Evolutionary conservation across 2,329 filamentous ascomycete genomes (phyloP).

Genomic region (Ophiostoma piceae): DNA sequence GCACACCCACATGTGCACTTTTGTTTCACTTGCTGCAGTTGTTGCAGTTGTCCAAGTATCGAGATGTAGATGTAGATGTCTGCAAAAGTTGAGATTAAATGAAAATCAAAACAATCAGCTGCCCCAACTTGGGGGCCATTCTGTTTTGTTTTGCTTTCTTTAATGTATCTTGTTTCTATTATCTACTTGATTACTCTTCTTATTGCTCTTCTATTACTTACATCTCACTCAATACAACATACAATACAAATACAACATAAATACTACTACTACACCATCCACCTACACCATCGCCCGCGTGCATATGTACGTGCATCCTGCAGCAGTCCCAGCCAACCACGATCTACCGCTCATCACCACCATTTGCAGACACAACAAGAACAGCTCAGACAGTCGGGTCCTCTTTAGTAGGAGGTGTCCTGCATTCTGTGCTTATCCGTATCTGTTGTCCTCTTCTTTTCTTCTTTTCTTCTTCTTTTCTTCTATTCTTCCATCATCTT

Average conservation of each 20-base stretch:
- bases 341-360: neutral
- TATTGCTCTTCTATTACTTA: neutral
- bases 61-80: neutral
- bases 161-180: too few relatives aligned
- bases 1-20: neutral
- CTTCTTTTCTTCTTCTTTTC: neutral
- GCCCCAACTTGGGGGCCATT: neutral
- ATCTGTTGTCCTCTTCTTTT: neutral
- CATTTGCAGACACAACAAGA: neutral
- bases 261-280: neutral
- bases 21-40: neutral
- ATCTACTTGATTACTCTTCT: neutral
- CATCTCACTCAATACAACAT: neutral
- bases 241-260: neutral
- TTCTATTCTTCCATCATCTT: neutral
- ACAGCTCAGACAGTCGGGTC: constrained; percentile 1
- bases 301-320: neutral
- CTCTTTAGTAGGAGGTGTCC: neutral
- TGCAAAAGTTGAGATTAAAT: too few relatives aligned
- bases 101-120: too few relatives aligned
- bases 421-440: neutral
- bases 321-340: constrained; percentile 1
- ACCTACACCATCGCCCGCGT: neutral
- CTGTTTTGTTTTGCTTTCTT: neutral
- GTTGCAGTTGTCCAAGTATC: neutral